Percentiles rank a stretch among this genome's conserved stretches.
These are phyloP conservation scores for Fraxinus excelsior DNA, from an alignment of 257 asterid species.

Conservation along the genomic window DNA sequence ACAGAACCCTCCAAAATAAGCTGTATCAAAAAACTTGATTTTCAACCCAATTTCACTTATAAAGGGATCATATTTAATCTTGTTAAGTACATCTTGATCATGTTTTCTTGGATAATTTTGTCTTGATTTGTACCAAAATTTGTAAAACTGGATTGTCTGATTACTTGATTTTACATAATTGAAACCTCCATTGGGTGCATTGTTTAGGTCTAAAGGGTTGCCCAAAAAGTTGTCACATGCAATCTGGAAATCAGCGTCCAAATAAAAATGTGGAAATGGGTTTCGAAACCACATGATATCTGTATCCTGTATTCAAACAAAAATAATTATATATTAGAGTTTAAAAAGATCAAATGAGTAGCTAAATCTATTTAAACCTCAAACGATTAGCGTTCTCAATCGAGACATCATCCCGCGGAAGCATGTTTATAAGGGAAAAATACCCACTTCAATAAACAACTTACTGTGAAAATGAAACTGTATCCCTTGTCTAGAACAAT, in stretches of 20 bases:
- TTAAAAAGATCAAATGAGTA: too few relatives aligned
- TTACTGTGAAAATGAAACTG: slow-evolving; percentile 59
- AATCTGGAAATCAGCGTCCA: slow-evolving; percentile 49
- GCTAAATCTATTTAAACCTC: too few relatives aligned
- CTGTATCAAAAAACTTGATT: slow-evolving; percentile 49
- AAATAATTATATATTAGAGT: background rate
- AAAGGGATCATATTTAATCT: slow-evolving; percentile 40
- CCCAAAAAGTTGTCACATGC: slow-evolving; percentile 42
- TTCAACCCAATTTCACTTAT: slow-evolving; percentile 39
- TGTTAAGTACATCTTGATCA: slow-evolving; percentile 58
- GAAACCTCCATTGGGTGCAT: slow-evolving; percentile 59
- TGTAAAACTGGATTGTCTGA: slow-evolving; percentile 44
- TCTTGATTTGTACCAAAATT: slow-evolving; percentile 51
- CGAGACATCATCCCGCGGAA: too few relatives aligned
- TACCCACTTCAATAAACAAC: background rate
- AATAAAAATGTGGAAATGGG: slow-evolving; percentile 49
- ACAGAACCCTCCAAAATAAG: slow-evolving; percentile 60
- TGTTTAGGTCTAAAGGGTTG: slow-evolving; percentile 30
- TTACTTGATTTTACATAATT: slow-evolving; percentile 43
- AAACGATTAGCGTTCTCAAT: too few relatives aligned
- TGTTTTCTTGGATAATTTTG: slow-evolving; percentile 32
- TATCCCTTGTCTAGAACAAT: slow-evolving; percentile 48
- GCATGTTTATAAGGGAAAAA: background rate
- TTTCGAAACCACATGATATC: slow-evolving; percentile 60
- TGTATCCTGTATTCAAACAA: slow-evolving; percentile 41